Conservation (phyloP, 2,329 filamentous ascomycete genomes). For the Ophiostoma sp. region DNA sequence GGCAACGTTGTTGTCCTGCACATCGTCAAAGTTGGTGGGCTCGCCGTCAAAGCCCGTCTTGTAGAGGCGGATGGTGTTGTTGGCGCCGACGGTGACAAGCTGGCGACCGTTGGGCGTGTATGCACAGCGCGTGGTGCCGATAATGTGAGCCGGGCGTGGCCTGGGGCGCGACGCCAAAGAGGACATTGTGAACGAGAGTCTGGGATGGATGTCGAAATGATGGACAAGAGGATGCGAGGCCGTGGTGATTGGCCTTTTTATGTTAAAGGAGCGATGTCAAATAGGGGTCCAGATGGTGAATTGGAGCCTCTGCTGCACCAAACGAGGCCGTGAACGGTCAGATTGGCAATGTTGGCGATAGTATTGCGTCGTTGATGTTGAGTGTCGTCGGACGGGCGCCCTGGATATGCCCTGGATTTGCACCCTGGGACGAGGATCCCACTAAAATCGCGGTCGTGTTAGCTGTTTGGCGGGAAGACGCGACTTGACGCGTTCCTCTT, state of each 20-base stretch:
- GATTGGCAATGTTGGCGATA: not conserved
- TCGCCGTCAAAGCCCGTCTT: constrained; percentile 88
- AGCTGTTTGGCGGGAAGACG: constrained; percentile 32
- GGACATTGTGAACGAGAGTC: constrained; percentile 13
- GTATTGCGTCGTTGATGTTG: not conserved
- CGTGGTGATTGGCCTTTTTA: not conserved
- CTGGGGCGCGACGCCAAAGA: constrained; percentile 46
- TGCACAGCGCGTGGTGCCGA: constrained; percentile 77
- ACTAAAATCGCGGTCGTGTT: constrained; percentile 12
- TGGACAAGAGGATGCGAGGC: not conserved
- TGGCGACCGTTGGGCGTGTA: constrained; percentile 86
- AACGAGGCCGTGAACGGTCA: not conserved
- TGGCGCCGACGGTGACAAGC: constrained; percentile 85
- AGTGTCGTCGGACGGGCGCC: not conserved
- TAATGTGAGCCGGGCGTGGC: constrained; percentile 69
- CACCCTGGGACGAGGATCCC: not conserved
- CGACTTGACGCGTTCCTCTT: constrained; percentile 37
- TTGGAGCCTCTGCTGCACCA: not conserved
- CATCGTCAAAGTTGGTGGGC: constrained; percentile 86
- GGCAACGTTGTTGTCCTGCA: constrained; percentile 76
- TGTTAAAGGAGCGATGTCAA: too few relatives aligned
- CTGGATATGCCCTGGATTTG: constrained; percentile 3
- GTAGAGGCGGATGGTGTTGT: constrained; percentile 90
- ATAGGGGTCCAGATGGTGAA: not conserved
- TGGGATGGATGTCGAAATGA: not conserved